Base-by-base conservation (phyloP, 2,329 filamentous ascomycete genomes). In the Sporothrix brasiliensis region DNA sequence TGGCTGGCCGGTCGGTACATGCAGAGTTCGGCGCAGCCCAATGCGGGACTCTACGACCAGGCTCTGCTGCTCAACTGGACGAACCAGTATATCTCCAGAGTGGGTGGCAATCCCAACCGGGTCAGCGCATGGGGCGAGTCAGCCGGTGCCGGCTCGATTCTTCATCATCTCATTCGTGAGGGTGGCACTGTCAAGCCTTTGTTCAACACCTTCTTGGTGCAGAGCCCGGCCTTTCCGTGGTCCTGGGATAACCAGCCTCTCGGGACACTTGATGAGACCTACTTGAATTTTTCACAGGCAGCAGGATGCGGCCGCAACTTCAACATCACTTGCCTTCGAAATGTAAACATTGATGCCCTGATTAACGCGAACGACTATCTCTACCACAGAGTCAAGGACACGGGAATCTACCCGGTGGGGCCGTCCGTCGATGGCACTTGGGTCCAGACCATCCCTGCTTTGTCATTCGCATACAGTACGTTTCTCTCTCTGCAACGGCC, bases 71-170 rank as follows among this genome's bases (percentile, higher is more conserved):
- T 53, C 50, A 53, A 53, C 50, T 53, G 50, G 50, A 53, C 50
- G 50, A 53, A n/a, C 50, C 50, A 53, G 19, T 53, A 53, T 13
- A 53, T 53, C 50, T 53, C 50, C 50, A 53, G 50, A n/a, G 50
- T 53, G 50, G 50, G 50, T 53, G 50, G 50, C 50, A 53, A 53
- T 24, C 50, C 50, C 21, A 9, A 53, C 21, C 50, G 21, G 19
- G 21, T 53, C 50, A 53, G 50, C 50, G 50, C 50, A n/a, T 53
- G 50, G 50, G 50, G 50, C 50, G 50, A 53, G 50, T 53, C 50
- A 16, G 50, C 50, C 50, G 50, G 50, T n/a, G 50, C 50, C 19
- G 50, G 50, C 50, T 53, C 50, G 50, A 53, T 53, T 53, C 50
- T 53, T 24, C 50, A 53, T 24, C 50, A 53, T 24, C 50, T 53